Base-by-base conservation (phyloP, 2,329 filamentous ascomycete genomes). In the Blastomyces silverae region DNA sequence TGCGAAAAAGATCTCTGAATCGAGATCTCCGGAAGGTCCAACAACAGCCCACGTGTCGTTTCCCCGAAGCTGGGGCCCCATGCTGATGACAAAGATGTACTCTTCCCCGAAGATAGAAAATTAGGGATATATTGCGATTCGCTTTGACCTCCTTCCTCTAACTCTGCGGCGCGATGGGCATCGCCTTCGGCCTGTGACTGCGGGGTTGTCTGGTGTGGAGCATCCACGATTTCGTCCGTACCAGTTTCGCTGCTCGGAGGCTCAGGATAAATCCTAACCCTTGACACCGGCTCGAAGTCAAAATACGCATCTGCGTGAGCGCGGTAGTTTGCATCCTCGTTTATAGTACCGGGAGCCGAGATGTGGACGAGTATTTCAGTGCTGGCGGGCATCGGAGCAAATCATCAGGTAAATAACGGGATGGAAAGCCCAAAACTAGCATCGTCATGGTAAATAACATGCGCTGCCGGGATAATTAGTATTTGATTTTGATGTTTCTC, bases 341-440 rank as follows among this genome's bases (percentile, higher is more conserved):
- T 69, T 46, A 67, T 69, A 61, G 70, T 72, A 67, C 75, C 75
- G 39, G 76, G 73, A 22, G 78, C 78, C 61, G 75, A 72, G 67
- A 80, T 71, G 69, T 79, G 78, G 60, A 79, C 75, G 63, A 79
- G 75, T 64, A 79, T 74, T 70, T 79, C 76, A 59, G 64, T 71
- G 65, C 34, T 67, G 63, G 64, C 67, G 67, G 69, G 73, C 56
- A 61, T 60, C 15, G 39, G 25, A 61, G 6, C 39, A 22, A 48
- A 34, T 61, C 58, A 61, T 34, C 39, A 25, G 44, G 15, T 10
- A n/a, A n/a, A n/a, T n/a, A 15, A 46, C 11, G 42, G 20, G 31
- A 28, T 5, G 15, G 42, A 31, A 31, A 44, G 6, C 22, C 42
- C 22, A 28, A 28, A 48, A 60, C 22, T 15, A 48, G n/a, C 37